Base-by-base conservation (phyloP, 768 basidiomycete genomes). In the Solioccasus polychromus region DNA sequence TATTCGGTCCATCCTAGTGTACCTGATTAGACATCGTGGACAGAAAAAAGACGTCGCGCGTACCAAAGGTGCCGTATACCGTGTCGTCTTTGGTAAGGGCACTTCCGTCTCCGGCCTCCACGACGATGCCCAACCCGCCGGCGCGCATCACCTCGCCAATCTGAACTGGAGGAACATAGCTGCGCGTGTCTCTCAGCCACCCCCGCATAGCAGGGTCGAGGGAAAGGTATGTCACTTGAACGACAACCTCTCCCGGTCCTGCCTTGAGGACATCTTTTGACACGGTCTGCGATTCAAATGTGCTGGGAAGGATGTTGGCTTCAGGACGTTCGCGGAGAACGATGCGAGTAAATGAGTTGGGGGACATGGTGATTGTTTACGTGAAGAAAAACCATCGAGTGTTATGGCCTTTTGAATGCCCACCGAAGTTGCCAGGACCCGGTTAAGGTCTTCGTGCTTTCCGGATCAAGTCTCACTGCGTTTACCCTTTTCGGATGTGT, bases 201-300 rank as follows among this genome's bases (percentile, higher is more conserved):
- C 79, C 81, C 8, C 92, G 77, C 89, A 92, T 91, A 0, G 91
- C 89, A 17, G 93, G 92, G 58, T 96, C 93, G 52, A 96, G 63
- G 26, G 82, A 83, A 25, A 92, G 59, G 73, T 84, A 93, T 37
- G 83, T 81, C 47, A 88, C 80, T 61, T 80, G 77, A n/a, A 97
- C 80, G 36, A 94, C 71, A 8, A 82, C 80, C 50, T 86, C 73
- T 19, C 68, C 64, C 17, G 64, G 51, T 1, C 73, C 75, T 6
- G 82, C 74, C 57, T 76, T 74, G 41, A 88, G 70, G 38, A 61
- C 66, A 52, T 74, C 69, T 51, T 77, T 75, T 2, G 78, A 71
- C 14, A 74, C 60, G 3, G 69, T 61, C 64, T 86, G 82, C 0
- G 68, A 73, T 35, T 78, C 74, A 71, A 95, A 94, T 0, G 91